Conservation (phyloP, 2,329 filamentous ascomycete species). For the Monosporascus sp. region DNA sequence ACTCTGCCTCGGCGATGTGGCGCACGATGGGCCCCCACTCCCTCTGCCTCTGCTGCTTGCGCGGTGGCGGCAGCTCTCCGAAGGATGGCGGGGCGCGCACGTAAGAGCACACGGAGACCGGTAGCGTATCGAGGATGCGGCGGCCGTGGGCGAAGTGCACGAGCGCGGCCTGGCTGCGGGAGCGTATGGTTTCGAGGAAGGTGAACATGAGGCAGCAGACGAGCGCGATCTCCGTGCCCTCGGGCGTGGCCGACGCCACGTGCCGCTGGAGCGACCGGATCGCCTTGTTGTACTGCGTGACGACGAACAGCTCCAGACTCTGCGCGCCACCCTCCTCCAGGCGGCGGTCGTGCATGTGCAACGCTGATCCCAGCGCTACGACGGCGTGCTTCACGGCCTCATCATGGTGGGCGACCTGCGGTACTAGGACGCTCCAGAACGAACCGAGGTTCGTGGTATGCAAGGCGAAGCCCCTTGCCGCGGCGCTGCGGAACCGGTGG, state of each 20-base stretch:
- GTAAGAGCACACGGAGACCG: slow-evolving; percentile 1
- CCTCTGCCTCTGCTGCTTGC: no score
- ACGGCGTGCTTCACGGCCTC: slow-evolving; percentile 27
- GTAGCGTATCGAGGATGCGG: slow-evolving; percentile 24
- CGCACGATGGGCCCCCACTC: not conserved
- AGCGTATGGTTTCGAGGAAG: slow-evolving; percentile 24
- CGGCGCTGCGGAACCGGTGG: slow-evolving; percentile 27
- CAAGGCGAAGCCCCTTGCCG: slow-evolving; percentile 22
- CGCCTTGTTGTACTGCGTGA: slow-evolving; percentile 33
- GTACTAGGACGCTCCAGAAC: slow-evolving; percentile 27
- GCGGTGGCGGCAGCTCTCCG: no score
- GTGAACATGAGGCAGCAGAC: slow-evolving; percentile 28
- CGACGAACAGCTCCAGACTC: slow-evolving; percentile 19
- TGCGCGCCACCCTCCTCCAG: slow-evolving; percentile 4
- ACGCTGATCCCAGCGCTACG: slow-evolving; percentile 24
- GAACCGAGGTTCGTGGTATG: slow-evolving; percentile 21
- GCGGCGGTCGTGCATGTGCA: no score
- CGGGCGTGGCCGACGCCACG: slow-evolving; percentile 13
- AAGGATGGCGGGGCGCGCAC: no score
- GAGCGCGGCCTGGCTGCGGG: slow-evolving; percentile 19
- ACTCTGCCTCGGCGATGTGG: slow-evolving; percentile 12
- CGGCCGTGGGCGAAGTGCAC: slow-evolving; percentile 25
- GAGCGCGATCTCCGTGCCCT: slow-evolving; percentile 24
- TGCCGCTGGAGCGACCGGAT: slow-evolving; percentile 27
- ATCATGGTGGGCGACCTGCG: slow-evolving; percentile 23